These are phyloP conservation scores for Amoeboaphelidium occidentale DNA, from an alignment of 371 early-diverging fungal species.

Conservation along the genomic window DNA sequence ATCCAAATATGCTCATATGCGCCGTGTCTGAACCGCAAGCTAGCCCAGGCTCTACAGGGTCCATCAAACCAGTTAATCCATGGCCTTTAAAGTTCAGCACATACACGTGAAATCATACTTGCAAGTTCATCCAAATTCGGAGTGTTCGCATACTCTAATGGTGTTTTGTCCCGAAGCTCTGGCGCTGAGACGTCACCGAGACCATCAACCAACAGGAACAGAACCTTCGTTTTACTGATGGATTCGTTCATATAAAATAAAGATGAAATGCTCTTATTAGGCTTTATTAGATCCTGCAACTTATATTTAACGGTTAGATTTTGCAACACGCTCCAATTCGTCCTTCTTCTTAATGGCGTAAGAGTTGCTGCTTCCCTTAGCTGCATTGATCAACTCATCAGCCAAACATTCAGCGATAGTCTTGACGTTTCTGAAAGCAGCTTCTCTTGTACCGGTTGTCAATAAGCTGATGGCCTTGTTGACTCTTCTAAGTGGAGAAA, in stretches of 20 bases:
- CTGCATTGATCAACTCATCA: constrained; percentile 99
- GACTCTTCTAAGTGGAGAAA: constrained; percentile 96
- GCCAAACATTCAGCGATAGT: constrained; percentile 99
- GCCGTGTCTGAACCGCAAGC: constrained; percentile 30
- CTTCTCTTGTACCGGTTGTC: constrained; percentile 79
- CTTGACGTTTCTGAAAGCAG: constrained; percentile 89
- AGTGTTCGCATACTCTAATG: constrained; percentile 16
- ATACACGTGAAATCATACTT: constrained; percentile 5
- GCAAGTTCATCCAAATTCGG: constrained; percentile 19
- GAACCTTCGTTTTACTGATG: constrained; percentile 11
- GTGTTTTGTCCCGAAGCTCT: constrained; percentile 11
- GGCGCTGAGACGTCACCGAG: constrained; percentile 19
- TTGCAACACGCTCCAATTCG: constrained; percentile 97
- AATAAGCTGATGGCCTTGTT: constrained; percentile 92
- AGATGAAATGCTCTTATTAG: too few species aligned
- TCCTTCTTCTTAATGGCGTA: constrained; percentile 99
- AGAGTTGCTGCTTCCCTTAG: constrained; percentile 28
- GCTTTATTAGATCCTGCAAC: too few species aligned
- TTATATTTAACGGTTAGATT: constrained; percentile 51
- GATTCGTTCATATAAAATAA: too few species aligned
- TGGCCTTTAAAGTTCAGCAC: background rate
- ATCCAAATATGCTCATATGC: constrained; percentile 14
- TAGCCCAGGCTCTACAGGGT: constrained; percentile 26
- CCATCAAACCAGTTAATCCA: constrained; percentile 20
- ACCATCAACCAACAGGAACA: constrained; percentile 23